These are phyloP conservation scores for Xerocomellus amylosporus DNA, from an alignment of 768 basidiomycete species.

Conservation along the genomic window DNA sequence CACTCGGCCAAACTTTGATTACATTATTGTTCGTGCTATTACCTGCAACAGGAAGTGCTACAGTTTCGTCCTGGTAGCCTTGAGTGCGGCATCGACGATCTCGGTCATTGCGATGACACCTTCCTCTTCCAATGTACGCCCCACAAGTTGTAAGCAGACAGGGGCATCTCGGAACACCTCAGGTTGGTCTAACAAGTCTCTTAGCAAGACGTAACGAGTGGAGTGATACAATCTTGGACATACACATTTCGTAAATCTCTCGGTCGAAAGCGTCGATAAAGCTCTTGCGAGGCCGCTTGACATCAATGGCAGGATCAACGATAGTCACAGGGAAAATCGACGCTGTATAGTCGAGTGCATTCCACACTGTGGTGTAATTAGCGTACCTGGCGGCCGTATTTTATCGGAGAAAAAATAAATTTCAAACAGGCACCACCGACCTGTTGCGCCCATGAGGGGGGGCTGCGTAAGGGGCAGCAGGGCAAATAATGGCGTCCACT, in stretches of 20 bases:
- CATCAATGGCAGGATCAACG: slow-evolving; percentile 55
- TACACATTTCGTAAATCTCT: slow-evolving; percentile 52
- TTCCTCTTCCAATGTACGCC: slow-evolving; percentile 72
- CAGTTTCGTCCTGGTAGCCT: slow-evolving; percentile 9
- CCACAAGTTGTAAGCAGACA: slow-evolving; percentile 62
- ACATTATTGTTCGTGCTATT: background rate
- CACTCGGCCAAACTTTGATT: slow-evolving; percentile 26
- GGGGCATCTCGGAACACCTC: slow-evolving; percentile 55
- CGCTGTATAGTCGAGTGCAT: slow-evolving; percentile 62
- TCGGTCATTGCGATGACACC: slow-evolving; percentile 68
- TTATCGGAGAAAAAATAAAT: background rate
- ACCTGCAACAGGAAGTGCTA: background rate
- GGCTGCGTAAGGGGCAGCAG: slow-evolving; percentile 58
- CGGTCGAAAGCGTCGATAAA: slow-evolving; percentile 52
- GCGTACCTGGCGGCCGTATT: slow-evolving; percentile 35
- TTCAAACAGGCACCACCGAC: slow-evolving; percentile 33
- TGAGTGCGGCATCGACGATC: slow-evolving; percentile 57
- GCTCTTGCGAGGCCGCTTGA: slow-evolving; percentile 39
- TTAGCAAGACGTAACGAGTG: background rate
- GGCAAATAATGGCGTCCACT: slow-evolving; percentile 71
- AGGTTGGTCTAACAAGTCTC: slow-evolving; percentile 49
- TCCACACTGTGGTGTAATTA: slow-evolving; percentile 64
- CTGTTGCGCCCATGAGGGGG: slow-evolving; percentile 58
- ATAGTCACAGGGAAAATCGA: slow-evolving; percentile 61
- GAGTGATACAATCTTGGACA: slow-evolving; percentile 19